A percentile compares a stretch with the other conserved stretches of the same genome.
These are phyloP conservation scores for Durio zibethinus DNA, from an alignment of 345 rosid species.

Conservation along the genomic window DNA sequence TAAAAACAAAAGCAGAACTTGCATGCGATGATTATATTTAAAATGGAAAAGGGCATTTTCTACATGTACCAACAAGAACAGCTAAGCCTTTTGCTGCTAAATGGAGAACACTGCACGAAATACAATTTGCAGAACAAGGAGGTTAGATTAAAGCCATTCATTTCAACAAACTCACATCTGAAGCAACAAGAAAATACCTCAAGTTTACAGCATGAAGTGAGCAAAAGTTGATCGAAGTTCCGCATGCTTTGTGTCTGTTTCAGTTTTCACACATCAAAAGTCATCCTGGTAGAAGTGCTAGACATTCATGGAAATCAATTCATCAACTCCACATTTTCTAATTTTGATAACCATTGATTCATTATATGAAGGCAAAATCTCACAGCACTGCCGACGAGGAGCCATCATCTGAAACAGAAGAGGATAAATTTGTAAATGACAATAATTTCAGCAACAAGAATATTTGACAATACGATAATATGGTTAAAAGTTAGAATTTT, in stretches of 20 bases:
- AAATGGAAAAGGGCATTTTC: not conserved
- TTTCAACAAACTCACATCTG: not conserved
- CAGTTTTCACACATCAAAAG: slow-evolving; percentile 7
- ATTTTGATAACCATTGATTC: slow-evolving; percentile 55
- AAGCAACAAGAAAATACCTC: slow-evolving; percentile 3
- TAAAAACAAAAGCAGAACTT: not conserved
- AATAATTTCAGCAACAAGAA: not conserved
- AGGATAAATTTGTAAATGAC: not conserved
- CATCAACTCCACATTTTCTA: slow-evolving; percentile 50
- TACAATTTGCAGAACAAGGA: not conserved
- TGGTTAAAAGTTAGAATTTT: not conserved
- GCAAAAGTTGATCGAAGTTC: not conserved
- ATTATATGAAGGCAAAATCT: slow-evolving; percentile 40
- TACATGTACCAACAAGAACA: not conserved
- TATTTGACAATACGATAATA: not conserved
- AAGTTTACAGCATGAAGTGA: slow-evolving; percentile 1
- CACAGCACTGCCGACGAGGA: slow-evolving; percentile 73
- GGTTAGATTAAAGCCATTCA: not conserved
- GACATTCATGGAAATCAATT: slow-evolving; percentile 58
- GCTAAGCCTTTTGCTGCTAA: not conserved
- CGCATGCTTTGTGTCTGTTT: slow-evolving; percentile 1
- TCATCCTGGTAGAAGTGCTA: slow-evolving; percentile 23
- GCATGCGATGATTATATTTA: not conserved
- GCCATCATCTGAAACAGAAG: slow-evolving; percentile 43
- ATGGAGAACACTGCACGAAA: not conserved